phyloP scores from a whole-genome alignment of 768 basidiomycete species.

The Mycena albidolilacea region DNA sequence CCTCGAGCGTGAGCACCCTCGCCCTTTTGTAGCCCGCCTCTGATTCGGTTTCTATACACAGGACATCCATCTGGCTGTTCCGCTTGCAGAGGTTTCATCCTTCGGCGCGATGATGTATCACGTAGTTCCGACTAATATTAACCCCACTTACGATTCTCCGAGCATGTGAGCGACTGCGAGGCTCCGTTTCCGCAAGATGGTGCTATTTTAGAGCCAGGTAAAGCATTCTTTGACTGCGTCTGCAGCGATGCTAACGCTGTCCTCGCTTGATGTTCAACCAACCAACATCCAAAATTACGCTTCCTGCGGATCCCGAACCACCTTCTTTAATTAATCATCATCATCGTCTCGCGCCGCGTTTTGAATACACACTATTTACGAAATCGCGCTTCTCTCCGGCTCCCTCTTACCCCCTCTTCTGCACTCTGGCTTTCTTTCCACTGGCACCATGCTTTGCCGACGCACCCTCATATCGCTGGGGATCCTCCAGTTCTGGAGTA shows the following conservation, averaged over 20 bases:
- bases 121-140: slow-evolving; percentile 1
- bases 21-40: too few relatives aligned
- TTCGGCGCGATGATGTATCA: not conserved
- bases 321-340: not conserved
- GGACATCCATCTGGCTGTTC: not conserved
- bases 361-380: not conserved
- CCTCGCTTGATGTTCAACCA: not conserved
- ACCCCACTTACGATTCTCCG: not conserved
- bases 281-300: too few relatives aligned
- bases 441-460: slow-evolving; percentile 8
- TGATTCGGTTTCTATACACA: not conserved
- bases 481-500: slow-evolving; percentile 15
- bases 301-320: not conserved
- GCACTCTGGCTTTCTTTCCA: not conserved
- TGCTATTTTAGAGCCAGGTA: too few relatives aligned
- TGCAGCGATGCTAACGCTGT: slow-evolving; percentile 16
- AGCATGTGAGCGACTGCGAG: not conserved
- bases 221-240: not conserved
- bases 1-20: too few relatives aligned
- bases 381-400: not conserved
- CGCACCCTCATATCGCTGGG: not conserved
- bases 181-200: not conserved
- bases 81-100: not conserved
- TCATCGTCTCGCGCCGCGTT: not conserved
- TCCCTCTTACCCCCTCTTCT: not conserved